Evolutionary conservation across 1,284 basidiomycete genomes (phyloP), one percentile per base, ranked within the genome.

Genomic region (Gymnopus androsaceus): DNA sequence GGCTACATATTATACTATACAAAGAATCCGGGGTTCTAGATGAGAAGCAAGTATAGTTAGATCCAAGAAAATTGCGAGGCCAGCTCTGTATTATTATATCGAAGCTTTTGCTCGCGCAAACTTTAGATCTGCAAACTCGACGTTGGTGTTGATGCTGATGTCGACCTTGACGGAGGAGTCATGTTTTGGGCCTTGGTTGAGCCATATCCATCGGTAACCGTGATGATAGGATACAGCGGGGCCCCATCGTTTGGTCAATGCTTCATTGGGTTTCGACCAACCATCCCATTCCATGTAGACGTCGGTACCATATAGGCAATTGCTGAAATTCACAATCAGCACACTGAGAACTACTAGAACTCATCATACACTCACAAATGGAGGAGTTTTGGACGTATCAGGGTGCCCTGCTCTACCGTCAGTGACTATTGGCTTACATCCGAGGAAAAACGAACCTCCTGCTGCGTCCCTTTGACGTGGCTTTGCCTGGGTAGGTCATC

Each of bases 151-250:
- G 28, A 30, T 30, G 31, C 25, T 23, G 17, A 52, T 44, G 28
- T 52, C 40, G 8, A 52, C 40, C 34, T 37, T 15, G 15, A 33
- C 53, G 27, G 27, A 21, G 40, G 15, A 31, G 23, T 25, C 45
- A n/a, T 36, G 21, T 33, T 46, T 28, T 51, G 14, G 58, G 7
- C 67, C 67, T 38, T 63, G 62, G 62, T 80, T 80, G 34, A 80
- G 63, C 78, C 79, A 81, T 25, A 79, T 70, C 78, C 78, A 80
- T 61, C 80, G 80, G 64, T 70, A 78, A 7, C 78, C 77, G 36
- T 69, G 64, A 61, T 79, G 78, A 60, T 77, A 78, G 42, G 66
- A 62, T 17, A 81, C 62, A 12, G 76, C 75, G 11, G 75, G 60
- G n/a, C 69, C 72, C 77, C 78, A 81, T 17, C 75, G 72, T 47